Evolutionary conservation across 2,329 filamentous ascomycete genomes (phyloP).

Genomic region (Botryotinia globosa): DNA sequence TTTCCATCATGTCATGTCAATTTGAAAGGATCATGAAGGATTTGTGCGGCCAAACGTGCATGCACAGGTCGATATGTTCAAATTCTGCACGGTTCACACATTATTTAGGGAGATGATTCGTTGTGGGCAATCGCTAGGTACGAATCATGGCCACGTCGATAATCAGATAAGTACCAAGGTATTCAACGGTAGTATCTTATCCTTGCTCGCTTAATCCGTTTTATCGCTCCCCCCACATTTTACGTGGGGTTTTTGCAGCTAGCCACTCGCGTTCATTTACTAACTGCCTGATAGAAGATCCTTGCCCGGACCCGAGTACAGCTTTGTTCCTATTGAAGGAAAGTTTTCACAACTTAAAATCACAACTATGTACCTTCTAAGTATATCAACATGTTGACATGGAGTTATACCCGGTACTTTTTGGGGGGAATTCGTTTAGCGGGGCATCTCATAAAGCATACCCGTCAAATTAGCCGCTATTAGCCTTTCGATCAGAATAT

Average conservation of each 20-base stretch:
- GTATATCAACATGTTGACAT: neutral
- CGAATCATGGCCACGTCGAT: slow-evolving; percentile 12
- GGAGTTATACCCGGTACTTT: neutral
- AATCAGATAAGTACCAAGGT: slow-evolving; percentile 14
- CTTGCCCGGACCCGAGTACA: slow-evolving; percentile 14
- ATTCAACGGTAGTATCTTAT: neutral
- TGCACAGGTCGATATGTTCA: neutral
- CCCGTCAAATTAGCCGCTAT: slow-evolving; percentile 8
- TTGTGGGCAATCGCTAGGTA: neutral
- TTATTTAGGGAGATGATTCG: neutral
- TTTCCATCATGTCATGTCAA: neutral
- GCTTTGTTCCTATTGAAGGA: slow-evolving; percentile 4
- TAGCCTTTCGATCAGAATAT: slow-evolving; percentile 1
- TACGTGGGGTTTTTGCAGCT: slow-evolving; percentile 9
- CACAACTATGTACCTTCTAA: neutral
- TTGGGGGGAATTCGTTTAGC: neutral
- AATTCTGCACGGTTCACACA: neutral
- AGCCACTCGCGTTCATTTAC: neutral
- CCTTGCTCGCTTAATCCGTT: neutral
- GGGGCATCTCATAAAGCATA: slow-evolving; percentile 5
- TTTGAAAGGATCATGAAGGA: slow-evolving; percentile 9
- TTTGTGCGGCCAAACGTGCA: slow-evolving; percentile 7
- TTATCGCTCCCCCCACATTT: neutral
- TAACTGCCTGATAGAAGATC: neutral
- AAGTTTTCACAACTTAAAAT: neutral